These are phyloP conservation scores for Talaromyces ruber DNA, from an alignment of 495 filamentous ascomycete genomes.

Conservation along the genomic window DNA sequence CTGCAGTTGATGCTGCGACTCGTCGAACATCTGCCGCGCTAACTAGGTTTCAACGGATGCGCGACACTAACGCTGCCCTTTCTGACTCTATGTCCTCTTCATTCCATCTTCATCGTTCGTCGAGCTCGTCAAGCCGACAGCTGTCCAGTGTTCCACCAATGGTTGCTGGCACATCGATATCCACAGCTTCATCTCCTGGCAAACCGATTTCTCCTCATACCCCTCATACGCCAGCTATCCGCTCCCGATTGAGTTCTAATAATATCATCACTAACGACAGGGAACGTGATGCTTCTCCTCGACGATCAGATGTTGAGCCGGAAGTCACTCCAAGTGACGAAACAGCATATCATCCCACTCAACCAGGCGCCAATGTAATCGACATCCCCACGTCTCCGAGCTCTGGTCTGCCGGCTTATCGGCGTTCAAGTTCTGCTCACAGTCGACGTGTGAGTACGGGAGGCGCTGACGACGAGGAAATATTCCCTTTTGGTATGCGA, in stretches of 20 bases:
- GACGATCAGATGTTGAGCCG: slow-evolving; percentile 18
- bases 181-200: slow-evolving; percentile 78
- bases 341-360: slow-evolving; percentile 32
- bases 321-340: slow-evolving; percentile 30
- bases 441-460: slow-evolving; percentile 42
- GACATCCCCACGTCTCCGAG: slow-evolving; percentile 76
- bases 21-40: slow-evolving; percentile 60
- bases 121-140: slow-evolving; percentile 75
- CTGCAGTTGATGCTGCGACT: slow-evolving; percentile 46
- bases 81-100: slow-evolving; percentile 87
- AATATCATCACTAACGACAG: slow-evolving; percentile 60
- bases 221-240: slow-evolving; percentile 87
- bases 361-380: slow-evolving; percentile 56
- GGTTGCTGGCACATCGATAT: slow-evolving; percentile 73
- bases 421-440: slow-evolving; percentile 74
- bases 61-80: slow-evolving; percentile 74
- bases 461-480: slow-evolving; percentile 53
- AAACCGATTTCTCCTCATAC: slow-evolving; percentile 92
- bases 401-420: slow-evolving; percentile 47
- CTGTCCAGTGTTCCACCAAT: slow-evolving; percentile 76
- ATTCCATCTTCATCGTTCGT: slow-evolving; percentile 70
- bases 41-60: slow-evolving; percentile 71
- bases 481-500: slow-evolving; percentile 56
- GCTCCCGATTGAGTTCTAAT: slow-evolving; percentile 83
- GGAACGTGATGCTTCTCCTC: slow-evolving; percentile 14